These are phyloP conservation scores for Diaporthe sp. DNA, from an alignment of 2,329 filamentous ascomycete species.

Conservation along the genomic window DNA sequence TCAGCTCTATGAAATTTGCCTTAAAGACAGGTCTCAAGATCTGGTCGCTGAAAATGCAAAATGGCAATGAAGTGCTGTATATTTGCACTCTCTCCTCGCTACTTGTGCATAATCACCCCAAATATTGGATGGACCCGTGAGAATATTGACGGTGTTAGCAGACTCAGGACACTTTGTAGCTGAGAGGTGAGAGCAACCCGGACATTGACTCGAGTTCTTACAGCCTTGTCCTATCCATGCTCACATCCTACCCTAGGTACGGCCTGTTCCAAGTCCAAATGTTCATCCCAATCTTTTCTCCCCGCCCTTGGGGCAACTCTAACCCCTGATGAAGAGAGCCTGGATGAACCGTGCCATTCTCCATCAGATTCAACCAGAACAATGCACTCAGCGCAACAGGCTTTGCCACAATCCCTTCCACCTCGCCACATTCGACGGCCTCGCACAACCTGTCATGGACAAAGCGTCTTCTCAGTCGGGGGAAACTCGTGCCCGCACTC, in stretches of 20 bases:
- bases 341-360: not conserved
- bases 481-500: constrained; percentile 11
- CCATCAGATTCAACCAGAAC: constrained; percentile 4
- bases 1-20: not conserved
- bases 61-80: not conserved
- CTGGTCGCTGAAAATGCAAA: too few species aligned
- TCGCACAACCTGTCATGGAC: not conserved
- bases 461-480: not conserved
- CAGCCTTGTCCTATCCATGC: not conserved
- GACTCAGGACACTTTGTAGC: too few species aligned
- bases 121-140: constrained; percentile 37
- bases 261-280: constrained; percentile 23
- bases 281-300: constrained; percentile 4
- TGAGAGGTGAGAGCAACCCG: too few species aligned
- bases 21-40: not conserved
- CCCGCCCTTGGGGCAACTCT: not conserved
- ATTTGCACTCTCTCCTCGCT: constrained; percentile 12
- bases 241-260: not conserved
- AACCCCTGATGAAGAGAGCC: constrained; percentile 7
- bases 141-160: too few species aligned
- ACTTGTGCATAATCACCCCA: constrained; percentile 38
- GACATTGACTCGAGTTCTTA: too few species aligned
- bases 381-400: not conserved
- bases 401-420: constrained; percentile 12
- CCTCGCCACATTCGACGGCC: not conserved